phyloP scores from a whole-genome alignment of 2,329 filamentous ascomycete species.

The Botrytis sinoallii region DNA sequence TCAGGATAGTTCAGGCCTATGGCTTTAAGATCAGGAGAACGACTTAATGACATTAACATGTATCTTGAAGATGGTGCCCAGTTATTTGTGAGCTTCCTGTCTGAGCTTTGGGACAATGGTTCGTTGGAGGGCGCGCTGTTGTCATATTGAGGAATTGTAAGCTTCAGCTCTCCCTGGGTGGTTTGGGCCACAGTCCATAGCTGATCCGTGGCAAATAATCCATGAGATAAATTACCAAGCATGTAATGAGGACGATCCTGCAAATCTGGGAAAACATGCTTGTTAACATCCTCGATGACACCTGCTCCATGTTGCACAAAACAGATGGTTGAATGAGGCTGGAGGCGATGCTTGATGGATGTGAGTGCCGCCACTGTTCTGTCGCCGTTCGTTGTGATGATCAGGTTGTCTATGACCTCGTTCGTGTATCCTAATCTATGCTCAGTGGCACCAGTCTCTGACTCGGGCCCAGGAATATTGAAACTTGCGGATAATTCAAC shows the following conservation, averaged over 20 bases:
- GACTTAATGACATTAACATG: slow-evolving; percentile 61
- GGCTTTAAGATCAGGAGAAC: slow-evolving; percentile 60
- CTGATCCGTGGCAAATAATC: slow-evolving; percentile 42
- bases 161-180: slow-evolving; percentile 37
- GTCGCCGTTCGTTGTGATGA: slow-evolving; percentile 65
- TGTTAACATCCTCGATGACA: slow-evolving; percentile 73
- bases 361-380: slow-evolving; percentile 55
- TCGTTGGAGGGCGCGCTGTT: not conserved
- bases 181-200: slow-evolving; percentile 43
- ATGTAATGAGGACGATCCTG: slow-evolving; percentile 70
- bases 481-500: slow-evolving; percentile 32
- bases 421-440: slow-evolving; percentile 33
- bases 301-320: slow-evolving; percentile 82
- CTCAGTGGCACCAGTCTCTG: slow-evolving; percentile 19
- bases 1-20: slow-evolving; percentile 55
- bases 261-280: slow-evolving; percentile 65
- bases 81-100: slow-evolving; percentile 34
- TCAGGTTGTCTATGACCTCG: slow-evolving; percentile 61
- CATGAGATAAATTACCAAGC: slow-evolving; percentile 37
- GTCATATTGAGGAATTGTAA: slow-evolving; percentile 34
- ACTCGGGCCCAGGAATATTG: slow-evolving; percentile 31
- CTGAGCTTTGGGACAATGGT: not conserved
- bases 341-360: slow-evolving; percentile 63
- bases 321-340: slow-evolving; percentile 66
- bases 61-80: slow-evolving; percentile 50